phyloP scores from a whole-genome alignment of 495 filamentous ascomycete genomes.

The Penicillium steckii region DNA sequence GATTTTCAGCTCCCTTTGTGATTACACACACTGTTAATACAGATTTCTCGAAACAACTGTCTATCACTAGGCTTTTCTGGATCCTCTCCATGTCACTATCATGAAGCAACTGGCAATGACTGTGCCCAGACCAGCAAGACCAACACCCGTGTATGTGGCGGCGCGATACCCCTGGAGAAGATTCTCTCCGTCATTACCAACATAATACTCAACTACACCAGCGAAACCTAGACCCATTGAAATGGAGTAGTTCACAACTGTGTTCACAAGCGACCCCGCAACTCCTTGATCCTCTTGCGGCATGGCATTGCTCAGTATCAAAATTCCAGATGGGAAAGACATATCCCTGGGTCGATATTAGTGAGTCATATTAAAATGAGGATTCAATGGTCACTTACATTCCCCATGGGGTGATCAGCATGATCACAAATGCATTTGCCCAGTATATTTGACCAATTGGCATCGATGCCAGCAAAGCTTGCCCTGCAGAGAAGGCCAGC shows the following conservation, averaged over 20 bases:
- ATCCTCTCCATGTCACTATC: slow-evolving; percentile 11
- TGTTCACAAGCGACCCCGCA: slow-evolving; percentile 61
- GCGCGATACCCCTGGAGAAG: slow-evolving; percentile 37
- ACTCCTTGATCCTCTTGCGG: slow-evolving; percentile 41
- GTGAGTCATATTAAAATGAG: slow-evolving; percentile 11
- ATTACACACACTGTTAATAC: neutral
- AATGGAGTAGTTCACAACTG: slow-evolving; percentile 66
- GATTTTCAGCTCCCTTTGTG: slow-evolving; percentile 10
- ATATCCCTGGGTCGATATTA: slow-evolving; percentile 28
- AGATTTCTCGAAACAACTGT: neutral
- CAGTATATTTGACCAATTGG: slow-evolving; percentile 44
- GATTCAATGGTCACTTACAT: slow-evolving; percentile 48
- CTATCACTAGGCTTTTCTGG: neutral
- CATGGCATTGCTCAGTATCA: slow-evolving; percentile 38
- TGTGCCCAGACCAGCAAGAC: slow-evolving; percentile 31
- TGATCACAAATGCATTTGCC: slow-evolving; percentile 45
- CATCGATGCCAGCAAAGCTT: slow-evolving; percentile 30
- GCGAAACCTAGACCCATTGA: slow-evolving; percentile 65
- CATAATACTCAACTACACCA: slow-evolving; percentile 58
- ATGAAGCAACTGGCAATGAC: slow-evolving; percentile 17
- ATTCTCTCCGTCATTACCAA: slow-evolving; percentile 42
- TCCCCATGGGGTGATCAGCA: slow-evolving; percentile 50
- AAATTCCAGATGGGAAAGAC: slow-evolving; percentile 37
- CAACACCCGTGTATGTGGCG: slow-evolving; percentile 37
- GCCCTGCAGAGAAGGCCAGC: slow-evolving; percentile 40